Evolutionary conservation across 1,284 basidiomycete genomes (phyloP).

Genomic region (Ceratobasidium sp.): DNA sequence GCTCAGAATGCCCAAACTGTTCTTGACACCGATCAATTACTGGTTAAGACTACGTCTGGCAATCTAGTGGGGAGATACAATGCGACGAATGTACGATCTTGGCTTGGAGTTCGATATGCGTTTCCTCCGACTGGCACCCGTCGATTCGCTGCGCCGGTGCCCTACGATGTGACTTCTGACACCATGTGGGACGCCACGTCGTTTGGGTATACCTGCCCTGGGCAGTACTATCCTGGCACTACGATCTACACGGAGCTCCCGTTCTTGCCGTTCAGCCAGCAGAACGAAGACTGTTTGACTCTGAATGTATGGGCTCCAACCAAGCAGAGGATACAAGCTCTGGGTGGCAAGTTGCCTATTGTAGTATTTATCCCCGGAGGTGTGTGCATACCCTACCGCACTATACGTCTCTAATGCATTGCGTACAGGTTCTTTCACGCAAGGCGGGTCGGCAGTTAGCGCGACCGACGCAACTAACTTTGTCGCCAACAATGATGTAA

Average conservation of each 20-base stretch:
- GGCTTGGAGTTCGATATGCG: conserved; percentile 5
- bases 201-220: conserved; percentile 5
- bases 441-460: conserved; percentile 20
- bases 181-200: background rate
- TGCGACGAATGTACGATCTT: conserved; percentile 1
- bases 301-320: conserved; percentile 9
- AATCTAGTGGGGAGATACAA: background rate
- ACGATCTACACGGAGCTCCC: background rate
- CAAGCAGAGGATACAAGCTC: conserved; percentile 11
- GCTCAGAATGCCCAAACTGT: background rate
- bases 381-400: background rate
- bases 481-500: conserved; percentile 9
- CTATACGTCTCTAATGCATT: background rate
- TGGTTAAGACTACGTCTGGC: background rate
- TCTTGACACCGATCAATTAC: background rate
- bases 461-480: conserved; percentile 15
- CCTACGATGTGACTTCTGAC: background rate
- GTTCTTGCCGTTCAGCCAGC: conserved; percentile 4
- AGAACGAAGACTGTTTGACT: background rate
- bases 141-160: conserved; percentile 7
- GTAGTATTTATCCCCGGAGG: too few relatives aligned
- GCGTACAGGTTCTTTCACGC: conserved; percentile 5
- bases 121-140: background rate
- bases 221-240: background rate
- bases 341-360: conserved; percentile 9